Evolutionary conservation across 208 protist species (phyloP).

Genomic region (Leishmania braziliensis): DNA sequence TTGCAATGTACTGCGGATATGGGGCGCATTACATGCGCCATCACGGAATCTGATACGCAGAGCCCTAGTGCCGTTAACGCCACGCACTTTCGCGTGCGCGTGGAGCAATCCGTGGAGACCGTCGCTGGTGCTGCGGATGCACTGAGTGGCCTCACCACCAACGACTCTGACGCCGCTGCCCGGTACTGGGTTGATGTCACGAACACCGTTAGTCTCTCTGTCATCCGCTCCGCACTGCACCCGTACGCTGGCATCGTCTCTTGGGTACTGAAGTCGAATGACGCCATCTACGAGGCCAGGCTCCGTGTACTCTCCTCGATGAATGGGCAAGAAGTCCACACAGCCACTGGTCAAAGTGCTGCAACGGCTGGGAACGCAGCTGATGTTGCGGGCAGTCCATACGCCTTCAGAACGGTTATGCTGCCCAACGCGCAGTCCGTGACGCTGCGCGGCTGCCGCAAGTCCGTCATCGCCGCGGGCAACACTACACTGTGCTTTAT

Average conservation of each 20-base stretch:
- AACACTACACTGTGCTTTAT: conserved; percentile 50
- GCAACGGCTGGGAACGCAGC: conserved; percentile 1
- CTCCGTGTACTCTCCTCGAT: conserved; percentile 18
- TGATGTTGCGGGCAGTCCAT: conserved; percentile 48
- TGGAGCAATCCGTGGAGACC: conserved; percentile 27
- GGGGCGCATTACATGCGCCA: conserved; percentile 35
- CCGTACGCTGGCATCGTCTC: conserved; percentile 30
- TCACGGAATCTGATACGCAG: conserved; percentile 31
- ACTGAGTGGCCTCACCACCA: not conserved
- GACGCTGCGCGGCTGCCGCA: conserved; percentile 43
- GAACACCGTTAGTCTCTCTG: not conserved
- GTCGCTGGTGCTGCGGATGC: not conserved
- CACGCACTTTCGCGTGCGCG: conserved; percentile 35
- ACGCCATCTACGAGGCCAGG: conserved; percentile 21
- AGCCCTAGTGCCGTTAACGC: conserved; percentile 41
- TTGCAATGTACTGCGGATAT: conserved; percentile 39
- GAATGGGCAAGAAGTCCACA: conserved; percentile 10
- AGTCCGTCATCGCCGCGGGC: conserved; percentile 32
- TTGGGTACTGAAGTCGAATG: conserved; percentile 35
- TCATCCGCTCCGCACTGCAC: conserved; percentile 10
- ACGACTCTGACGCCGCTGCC: not conserved
- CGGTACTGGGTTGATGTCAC: conserved; percentile 16
- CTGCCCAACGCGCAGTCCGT: conserved; percentile 41
- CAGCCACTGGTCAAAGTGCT: not conserved
- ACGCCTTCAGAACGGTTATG: conserved; percentile 40